Evolutionary conservation across 2,329 filamentous ascomycete genomes (phyloP).

Genomic region (Paracamarosporium sp.): DNA sequence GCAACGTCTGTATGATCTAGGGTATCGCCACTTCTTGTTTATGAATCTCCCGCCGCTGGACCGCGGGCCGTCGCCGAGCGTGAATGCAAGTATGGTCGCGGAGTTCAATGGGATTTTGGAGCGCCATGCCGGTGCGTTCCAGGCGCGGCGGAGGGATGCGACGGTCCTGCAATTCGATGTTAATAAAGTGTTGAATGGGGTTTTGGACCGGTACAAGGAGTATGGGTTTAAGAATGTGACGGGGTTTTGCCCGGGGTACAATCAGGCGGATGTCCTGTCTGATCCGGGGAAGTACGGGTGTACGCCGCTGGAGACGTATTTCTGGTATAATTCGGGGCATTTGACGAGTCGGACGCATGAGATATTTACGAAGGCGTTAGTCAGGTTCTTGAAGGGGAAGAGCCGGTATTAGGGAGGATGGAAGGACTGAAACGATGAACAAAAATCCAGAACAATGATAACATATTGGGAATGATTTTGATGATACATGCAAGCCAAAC

Average conservation of each 20-base stretch:
- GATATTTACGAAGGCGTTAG: conserved; percentile 40
- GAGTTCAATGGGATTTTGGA: conserved; percentile 54
- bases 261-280: conserved; percentile 53
- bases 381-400: conserved; percentile 24
- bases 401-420: too few species aligned
- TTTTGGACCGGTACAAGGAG: conserved; percentile 50
- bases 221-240: conserved; percentile 58
- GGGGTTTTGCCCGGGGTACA: conserved; percentile 52
- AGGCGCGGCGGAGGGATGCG: conserved; percentile 34
- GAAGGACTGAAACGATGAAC: too few species aligned
- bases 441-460: too few species aligned
- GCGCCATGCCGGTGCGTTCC: conserved; percentile 45
- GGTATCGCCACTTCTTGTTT: conserved; percentile 57
- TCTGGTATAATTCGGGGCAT: conserved; percentile 59
- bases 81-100: conserved; percentile 55
- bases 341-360: conserved; percentile 52
- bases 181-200: conserved; percentile 49
- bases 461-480: too few species aligned
- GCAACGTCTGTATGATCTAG: conserved; percentile 49
- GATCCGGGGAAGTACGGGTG: conserved; percentile 56
- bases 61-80: conserved; percentile 50
- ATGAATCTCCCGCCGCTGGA: conserved; percentile 61
- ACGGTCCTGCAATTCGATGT: conserved; percentile 55
- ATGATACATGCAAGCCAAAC: neutral
- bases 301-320: conserved; percentile 51